Evolutionary conservation across 2,329 filamentous ascomycete species (phyloP), one percentile per base, ranked within the genome.

Genomic region (Penicillium sp.): DNA sequence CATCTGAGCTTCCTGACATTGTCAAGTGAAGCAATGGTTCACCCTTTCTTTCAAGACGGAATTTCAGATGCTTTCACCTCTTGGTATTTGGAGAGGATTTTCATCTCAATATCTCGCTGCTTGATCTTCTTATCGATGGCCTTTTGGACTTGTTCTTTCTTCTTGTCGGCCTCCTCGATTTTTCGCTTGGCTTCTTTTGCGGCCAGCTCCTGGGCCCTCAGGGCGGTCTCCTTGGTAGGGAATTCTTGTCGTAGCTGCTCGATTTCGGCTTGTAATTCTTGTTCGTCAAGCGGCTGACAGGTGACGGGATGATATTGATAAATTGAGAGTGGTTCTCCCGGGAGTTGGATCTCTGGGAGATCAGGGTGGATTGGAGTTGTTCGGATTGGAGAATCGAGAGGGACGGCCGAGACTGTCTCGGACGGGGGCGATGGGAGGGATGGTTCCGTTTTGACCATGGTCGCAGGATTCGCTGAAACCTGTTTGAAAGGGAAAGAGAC

Each of bases 51-150:
- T 66, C 65, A 69, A 26, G 67, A 61, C 16, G 66, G 59, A 42
- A 70, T 62, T 21, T 67, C 65, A 5, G 68, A 66, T 7, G 62
- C 64, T 54, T 73, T 75, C 31, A 70, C 71, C 54, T 73, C 69
- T 52, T 75, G 74, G 40, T 71, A 75, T 49, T 77, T 77, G 43
- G 71, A 71, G 2, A 76, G 60, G 2, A 77, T 69, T 50, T 73
- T 76, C 63, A 75, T 66, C 58, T 77, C 75, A 4, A 67, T 75
- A 48, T 77, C 71, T 29, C 73, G 65, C 53, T 77, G 74, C 53
- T 75, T 75, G 11, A 68, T 67, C 57, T 77, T 77, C 60, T 75
- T 75, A 50, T 77, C 73, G 59, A 77, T 71, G 3, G 68, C 67
- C 44, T 67, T 73, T 52, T 76, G 74, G 1, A 76, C 63, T 43